Evolutionary conservation across 495 filamentous ascomycete genomes (phyloP), one percentile per base, ranked within the genome.

Genomic region (Xanthoparmelia taractica): DNA sequence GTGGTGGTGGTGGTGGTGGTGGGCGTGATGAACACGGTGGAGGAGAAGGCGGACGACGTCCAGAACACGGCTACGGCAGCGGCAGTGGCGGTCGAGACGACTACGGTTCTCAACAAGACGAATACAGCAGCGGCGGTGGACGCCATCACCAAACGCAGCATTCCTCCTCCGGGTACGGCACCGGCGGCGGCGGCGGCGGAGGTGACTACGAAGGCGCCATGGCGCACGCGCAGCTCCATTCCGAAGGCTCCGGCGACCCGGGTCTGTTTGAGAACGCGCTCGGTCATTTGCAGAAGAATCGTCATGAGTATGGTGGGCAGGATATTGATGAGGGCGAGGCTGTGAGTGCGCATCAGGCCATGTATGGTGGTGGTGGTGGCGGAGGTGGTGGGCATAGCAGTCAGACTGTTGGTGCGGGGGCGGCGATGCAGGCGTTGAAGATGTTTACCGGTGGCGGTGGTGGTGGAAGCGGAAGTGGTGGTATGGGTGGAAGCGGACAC

Each of bases 351-450:
- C 86, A 89, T 68, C 74, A 85, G 73, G 67, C 75, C 18, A 69
- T 85, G 64, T 88, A 87, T 64, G 77, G 76, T 17, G 71, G 69
- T 2, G 70, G 70, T n/a, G n/a, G 6, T 68, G 70, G 11, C 58
- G 57, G 41, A 10, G 29, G 31, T 0, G 50, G 25, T 66, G 59
- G 73, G 8, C 75, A 78, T 59, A 73, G 77, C 58, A 72, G 73
- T 13, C 60, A 70, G 17, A 75, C 75, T 2, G 66, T 88, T 23
- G 86, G 86, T 23, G 75, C 79, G 1, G 86, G 84, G 0, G 85
- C 85, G 7, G 86, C 86, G 0, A 79, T 88, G 79, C 82, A 88
- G 74, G 86, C 86, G 11, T 63, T 89, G 67, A 88, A 88, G 78
- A 82, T 84, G 80, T 88, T 87, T 60, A 78, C 75, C 3, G 77